Evolutionary conservation across 257 asterid species (phyloP).

Genomic region (Nicotiana paniculata): DNA sequence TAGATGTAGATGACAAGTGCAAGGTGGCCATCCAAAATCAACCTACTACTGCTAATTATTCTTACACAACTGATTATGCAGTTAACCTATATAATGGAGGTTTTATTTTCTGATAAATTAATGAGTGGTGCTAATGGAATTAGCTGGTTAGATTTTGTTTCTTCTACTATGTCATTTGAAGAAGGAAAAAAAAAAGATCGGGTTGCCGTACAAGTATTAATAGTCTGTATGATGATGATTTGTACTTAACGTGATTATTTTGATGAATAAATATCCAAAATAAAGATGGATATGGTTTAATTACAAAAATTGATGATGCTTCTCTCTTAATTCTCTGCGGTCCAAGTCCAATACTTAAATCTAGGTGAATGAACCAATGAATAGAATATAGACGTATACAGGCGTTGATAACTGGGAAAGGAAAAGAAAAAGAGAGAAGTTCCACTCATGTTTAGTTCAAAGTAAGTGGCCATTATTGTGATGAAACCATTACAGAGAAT

Average conservation of each 20-base stretch:
- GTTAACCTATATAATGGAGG: slow-evolving; percentile 22
- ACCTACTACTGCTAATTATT: neutral
- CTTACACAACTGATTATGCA: slow-evolving; percentile 18
- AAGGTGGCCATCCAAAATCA: slow-evolving; percentile 29
- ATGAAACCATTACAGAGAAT: too few species aligned
- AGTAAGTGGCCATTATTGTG: neutral
- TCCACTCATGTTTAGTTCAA: too few species aligned
- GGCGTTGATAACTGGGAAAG: neutral
- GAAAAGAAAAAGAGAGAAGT: neutral
- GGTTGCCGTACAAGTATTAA: neutral
- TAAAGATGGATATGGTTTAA: neutral
- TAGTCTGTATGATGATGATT: neutral
- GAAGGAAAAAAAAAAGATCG: neutral
- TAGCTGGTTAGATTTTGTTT: neutral
- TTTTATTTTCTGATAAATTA: slow-evolving; percentile 17
- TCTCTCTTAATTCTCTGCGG: neutral
- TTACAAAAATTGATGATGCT: neutral
- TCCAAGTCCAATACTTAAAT: too few species aligned
- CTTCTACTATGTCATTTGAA: neutral
- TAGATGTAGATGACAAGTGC: slow-evolving; percentile 25
- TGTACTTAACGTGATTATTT: neutral
- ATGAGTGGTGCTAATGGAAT: neutral
- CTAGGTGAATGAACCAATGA: too few species aligned
- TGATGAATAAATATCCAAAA: slow-evolving; percentile 1
- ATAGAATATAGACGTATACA: too few species aligned